Evolutionary conservation across 2,329 filamentous ascomycete species (phyloP).

Genomic region (Pseudogymnoascus sp.): DNA sequence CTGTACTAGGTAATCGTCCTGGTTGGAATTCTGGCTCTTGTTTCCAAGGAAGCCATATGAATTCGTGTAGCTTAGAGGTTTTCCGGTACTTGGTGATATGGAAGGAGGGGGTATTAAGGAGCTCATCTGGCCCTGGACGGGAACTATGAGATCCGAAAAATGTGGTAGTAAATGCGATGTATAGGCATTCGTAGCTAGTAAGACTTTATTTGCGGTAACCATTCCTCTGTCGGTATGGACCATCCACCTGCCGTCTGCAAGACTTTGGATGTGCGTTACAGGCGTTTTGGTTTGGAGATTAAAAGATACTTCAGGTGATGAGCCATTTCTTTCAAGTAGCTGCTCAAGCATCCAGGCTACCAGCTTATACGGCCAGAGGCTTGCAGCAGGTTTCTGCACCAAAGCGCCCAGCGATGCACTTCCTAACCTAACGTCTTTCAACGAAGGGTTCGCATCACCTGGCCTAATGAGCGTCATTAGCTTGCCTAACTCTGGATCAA

Average conservation of each 20-base stretch:
- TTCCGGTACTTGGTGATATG: constrained; percentile 24
- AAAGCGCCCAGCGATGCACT: constrained; percentile 48
- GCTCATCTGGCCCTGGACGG: constrained; percentile 67
- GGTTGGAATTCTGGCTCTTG: constrained; percentile 36
- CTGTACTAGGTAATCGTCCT: constrained; percentile 70
- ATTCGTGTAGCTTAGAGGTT: constrained; percentile 20
- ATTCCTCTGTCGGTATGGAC: constrained; percentile 64
- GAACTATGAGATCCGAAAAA: constrained; percentile 67
- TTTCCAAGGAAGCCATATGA: constrained; percentile 54
- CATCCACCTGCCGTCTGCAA: constrained; percentile 42
- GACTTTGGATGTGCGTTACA: constrained; percentile 43
- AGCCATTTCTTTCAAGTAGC: constrained; percentile 16
- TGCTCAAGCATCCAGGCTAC: constrained; percentile 62
- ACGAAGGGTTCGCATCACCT: constrained; percentile 27
- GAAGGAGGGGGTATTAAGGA: constrained; percentile 52
- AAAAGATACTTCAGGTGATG: constrained; percentile 33
- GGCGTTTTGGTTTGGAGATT: constrained; percentile 73
- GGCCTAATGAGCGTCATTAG: constrained; percentile 29
- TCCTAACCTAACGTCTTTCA: constrained; percentile 46
- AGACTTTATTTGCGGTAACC: constrained; percentile 55
- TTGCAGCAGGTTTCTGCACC: constrained; percentile 57
- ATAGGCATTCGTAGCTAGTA: constrained; percentile 80
- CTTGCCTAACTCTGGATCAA: constrained; percentile 51
- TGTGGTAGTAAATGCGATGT: constrained; percentile 67
- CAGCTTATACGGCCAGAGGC: constrained; percentile 79